These are phyloP conservation scores for Xanthoceras sorbifolium DNA, from an alignment of 345 rosid species.

Conservation along the genomic window DNA sequence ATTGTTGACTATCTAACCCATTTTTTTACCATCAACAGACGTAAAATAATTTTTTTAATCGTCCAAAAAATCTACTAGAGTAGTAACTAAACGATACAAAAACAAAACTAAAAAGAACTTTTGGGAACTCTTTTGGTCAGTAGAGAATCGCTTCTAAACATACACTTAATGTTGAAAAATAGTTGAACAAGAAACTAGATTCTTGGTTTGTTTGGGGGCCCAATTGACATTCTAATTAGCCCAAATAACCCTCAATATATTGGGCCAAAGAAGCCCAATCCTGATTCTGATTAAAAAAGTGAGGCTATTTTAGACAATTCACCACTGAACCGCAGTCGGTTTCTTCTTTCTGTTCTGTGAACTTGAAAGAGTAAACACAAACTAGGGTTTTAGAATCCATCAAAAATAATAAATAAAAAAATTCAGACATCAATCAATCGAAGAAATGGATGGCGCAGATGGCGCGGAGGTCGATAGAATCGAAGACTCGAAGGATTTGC, in stretches of 20 bases:
- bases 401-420: background rate
- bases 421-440: background rate
- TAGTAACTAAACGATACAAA: too few relatives aligned
- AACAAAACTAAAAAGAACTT: too few relatives aligned
- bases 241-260: background rate
- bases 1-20: too few relatives aligned
- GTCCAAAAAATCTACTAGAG: too few relatives aligned
- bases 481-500: slow-evolving; percentile 86
- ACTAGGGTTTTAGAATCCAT: slow-evolving; percentile 29
- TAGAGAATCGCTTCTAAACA: too few relatives aligned
- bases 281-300: background rate
- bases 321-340: background rate
- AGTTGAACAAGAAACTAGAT: background rate
- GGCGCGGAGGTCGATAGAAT: slow-evolving; percentile 63
- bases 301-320: background rate
- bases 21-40: too few relatives aligned
- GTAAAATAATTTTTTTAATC: too few relatives aligned
- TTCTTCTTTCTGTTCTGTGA: background rate
- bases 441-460: slow-evolving; percentile 68
- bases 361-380: background rate
- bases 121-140: too few relatives aligned
- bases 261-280: background rate
- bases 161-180: too few relatives aligned
- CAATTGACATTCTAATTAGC: background rate
- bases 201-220: background rate